Percentiles rank a stretch among this genome's conserved stretches.
Conservation (phyloP, 2,329 filamentous ascomycete genomes). For the Trichoderma koningii region DNA sequence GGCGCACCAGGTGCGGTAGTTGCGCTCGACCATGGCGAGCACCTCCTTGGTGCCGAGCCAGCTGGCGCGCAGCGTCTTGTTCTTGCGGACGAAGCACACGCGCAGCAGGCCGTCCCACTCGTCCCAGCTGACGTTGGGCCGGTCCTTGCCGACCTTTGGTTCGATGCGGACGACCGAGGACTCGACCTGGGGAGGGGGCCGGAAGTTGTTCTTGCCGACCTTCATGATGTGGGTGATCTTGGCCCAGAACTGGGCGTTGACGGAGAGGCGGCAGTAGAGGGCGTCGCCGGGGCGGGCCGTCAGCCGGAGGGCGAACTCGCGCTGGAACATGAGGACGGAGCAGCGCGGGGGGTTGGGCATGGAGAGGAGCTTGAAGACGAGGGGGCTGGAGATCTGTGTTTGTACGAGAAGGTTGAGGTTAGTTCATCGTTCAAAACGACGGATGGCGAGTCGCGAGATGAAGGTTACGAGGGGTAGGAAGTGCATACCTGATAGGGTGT, state of each 20-base stretch:
- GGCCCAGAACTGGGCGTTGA: conserved; percentile 89
- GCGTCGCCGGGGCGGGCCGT: conserved; percentile 86
- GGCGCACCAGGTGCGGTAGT: conserved; percentile 88
- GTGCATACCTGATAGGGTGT: conserved; percentile 61
- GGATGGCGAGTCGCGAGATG: too few species aligned
- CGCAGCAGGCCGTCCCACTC: conserved; percentile 91
- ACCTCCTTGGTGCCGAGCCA: conserved; percentile 82
- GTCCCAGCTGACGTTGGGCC: conserved; percentile 87
- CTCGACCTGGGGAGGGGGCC: conserved; percentile 90
- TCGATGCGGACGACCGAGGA: conserved; percentile 87
- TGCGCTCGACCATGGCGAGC: conserved; percentile 77
- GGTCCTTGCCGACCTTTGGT: conserved; percentile 73
- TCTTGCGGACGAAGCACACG: conserved; percentile 74
- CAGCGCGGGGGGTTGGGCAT: conserved; percentile 78
- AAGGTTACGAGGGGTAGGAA: too few species aligned
- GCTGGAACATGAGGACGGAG: conserved; percentile 94
- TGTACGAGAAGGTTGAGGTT: not conserved
- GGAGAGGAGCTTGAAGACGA: conserved; percentile 87
- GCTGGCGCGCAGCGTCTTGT: conserved; percentile 81
- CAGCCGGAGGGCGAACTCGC: conserved; percentile 88
- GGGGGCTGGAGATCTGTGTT: conserved; percentile 76
- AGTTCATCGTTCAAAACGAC: not conserved
- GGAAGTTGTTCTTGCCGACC: conserved; percentile 95
- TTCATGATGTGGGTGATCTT: conserved; percentile 76
- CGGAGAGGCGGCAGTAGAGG: conserved; percentile 85